phyloP scores from a whole-genome alignment of 495 filamentous ascomycete species.

The Aspergillus leporis region DNA sequence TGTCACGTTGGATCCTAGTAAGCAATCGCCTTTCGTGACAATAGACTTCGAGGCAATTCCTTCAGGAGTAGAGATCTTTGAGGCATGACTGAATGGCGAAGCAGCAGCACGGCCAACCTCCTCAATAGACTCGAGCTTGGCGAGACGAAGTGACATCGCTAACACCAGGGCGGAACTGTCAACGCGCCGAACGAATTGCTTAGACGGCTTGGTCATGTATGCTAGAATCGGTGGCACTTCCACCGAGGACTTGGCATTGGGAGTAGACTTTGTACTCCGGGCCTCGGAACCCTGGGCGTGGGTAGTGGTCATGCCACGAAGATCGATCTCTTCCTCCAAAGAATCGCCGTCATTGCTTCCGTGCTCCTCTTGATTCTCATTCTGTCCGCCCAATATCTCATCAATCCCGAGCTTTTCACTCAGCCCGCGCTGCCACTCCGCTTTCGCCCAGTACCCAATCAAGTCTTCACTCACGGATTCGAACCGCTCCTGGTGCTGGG shows the following conservation, averaged over 20 bases:
- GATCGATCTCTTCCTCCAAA: slow-evolving; percentile 61
- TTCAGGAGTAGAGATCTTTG: slow-evolving; percentile 79
- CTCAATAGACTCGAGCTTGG: slow-evolving; percentile 70
- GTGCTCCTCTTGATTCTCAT: slow-evolving; percentile 33
- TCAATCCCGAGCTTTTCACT: slow-evolving; percentile 73
- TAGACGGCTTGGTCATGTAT: slow-evolving; percentile 57
- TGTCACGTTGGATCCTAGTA: slow-evolving; percentile 83
- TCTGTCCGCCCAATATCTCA: slow-evolving; percentile 56
- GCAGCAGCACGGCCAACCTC: slow-evolving; percentile 54
- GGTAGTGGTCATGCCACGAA: slow-evolving; percentile 63
- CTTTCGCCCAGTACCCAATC: slow-evolving; percentile 93
- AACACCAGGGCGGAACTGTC: slow-evolving; percentile 83
- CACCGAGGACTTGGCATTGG: not conserved
- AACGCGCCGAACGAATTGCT: slow-evolving; percentile 76
- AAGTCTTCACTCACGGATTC: slow-evolving; percentile 90
- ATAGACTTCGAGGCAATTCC: slow-evolving; percentile 73
- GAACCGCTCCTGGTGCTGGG: slow-evolving; percentile 72
- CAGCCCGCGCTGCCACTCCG: slow-evolving; percentile 83
- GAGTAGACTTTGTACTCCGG: slow-evolving; percentile 21
- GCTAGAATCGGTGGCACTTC: slow-evolving; percentile 70
- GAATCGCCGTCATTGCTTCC: slow-evolving; percentile 45
- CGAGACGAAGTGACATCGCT: slow-evolving; percentile 78
- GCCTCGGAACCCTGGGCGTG: not conserved
- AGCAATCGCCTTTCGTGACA: slow-evolving; percentile 71
- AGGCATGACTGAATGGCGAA: slow-evolving; percentile 70